These are phyloP conservation scores for Adenanthera pavonina DNA, from an alignment of 306 rosid species.

Conservation along the genomic window DNA sequence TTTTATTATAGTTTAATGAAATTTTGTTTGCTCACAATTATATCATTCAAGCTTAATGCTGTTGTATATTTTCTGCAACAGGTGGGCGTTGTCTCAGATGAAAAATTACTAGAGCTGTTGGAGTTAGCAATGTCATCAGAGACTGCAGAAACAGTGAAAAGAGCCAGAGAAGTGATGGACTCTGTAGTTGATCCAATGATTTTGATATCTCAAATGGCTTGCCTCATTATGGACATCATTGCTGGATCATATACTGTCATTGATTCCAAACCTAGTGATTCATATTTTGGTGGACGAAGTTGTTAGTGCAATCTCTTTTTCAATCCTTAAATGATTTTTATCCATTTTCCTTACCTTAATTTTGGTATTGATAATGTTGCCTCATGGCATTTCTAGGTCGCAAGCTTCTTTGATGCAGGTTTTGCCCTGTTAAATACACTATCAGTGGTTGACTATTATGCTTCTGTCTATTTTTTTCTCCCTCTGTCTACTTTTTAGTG, in stretches of 20 bases:
- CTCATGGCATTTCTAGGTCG: slow-evolving; percentile 6
- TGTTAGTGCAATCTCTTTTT: slow-evolving; percentile 67
- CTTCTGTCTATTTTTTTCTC: neutral
- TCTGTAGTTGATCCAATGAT: slow-evolving; percentile 94
- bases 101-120: slow-evolving; percentile 89
- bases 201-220: slow-evolving; percentile 94
- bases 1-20: no score
- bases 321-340: slow-evolving; percentile 7
- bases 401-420: slow-evolving; percentile 16
- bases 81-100: slow-evolving; percentile 98
- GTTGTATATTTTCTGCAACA: slow-evolving; percentile 49
- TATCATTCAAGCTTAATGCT: slow-evolving; percentile 38
- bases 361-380: slow-evolving; percentile 26
- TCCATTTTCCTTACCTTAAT: slow-evolving; percentile 33
- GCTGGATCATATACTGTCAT: slow-evolving; percentile 81
- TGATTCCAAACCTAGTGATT: slow-evolving; percentile 63
- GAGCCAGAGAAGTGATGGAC: slow-evolving; percentile 96
- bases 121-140: slow-evolving; percentile 96
- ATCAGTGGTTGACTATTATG: slow-evolving; percentile 22
- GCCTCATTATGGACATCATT: slow-evolving; percentile 95
- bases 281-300: slow-evolving; percentile 64
- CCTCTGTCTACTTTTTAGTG: neutral
- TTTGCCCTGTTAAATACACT: slow-evolving; percentile 21
- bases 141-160: slow-evolving; percentile 92
- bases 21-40: slow-evolving; percentile 3